These are phyloP conservation scores for Salix udensis DNA, from an alignment of 345 rosid genomes.

Conservation along the genomic window DNA sequence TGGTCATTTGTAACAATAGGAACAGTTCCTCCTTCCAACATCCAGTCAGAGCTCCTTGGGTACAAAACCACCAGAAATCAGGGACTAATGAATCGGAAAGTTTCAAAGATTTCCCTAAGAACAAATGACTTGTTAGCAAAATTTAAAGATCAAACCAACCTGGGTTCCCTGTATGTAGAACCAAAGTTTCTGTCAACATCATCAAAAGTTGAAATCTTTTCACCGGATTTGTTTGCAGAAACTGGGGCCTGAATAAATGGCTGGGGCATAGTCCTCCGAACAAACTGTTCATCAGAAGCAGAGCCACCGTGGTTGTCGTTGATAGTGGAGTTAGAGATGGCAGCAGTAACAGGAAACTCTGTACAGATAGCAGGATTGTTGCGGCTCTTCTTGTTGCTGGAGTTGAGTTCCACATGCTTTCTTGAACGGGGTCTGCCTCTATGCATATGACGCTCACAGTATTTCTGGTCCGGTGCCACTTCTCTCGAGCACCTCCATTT, in stretches of 20 bases:
- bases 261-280: constrained; percentile 4
- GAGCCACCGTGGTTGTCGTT: background rate
- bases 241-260: constrained; percentile 9
- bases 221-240: constrained; percentile 12
- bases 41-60: constrained; percentile 38
- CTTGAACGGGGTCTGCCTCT: constrained; percentile 98
- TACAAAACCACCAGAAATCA: background rate
- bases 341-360: constrained; percentile 2
- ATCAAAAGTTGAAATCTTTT: constrained; percentile 18
- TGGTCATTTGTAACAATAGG: constrained; percentile 17
- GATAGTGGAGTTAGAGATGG: background rate
- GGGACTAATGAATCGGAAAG: background rate
- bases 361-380: constrained; percentile 2
- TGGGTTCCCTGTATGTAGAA: constrained; percentile 24
- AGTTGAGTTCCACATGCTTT: constrained; percentile 85
- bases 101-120: background rate
- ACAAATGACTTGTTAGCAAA: background rate
- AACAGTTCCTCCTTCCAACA: constrained; percentile 29
- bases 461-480: constrained; percentile 66
- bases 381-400: constrained; percentile 31
- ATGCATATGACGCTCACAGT: constrained; percentile 81
- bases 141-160: constrained; percentile 19
- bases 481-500: constrained; percentile 90
- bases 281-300: constrained; percentile 16
- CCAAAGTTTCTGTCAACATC: constrained; percentile 6